Evolutionary conservation across 768 basidiomycete species (phyloP), one percentile per base, ranked within the genome.

Genomic region (Pisolithus microcarpus): DNA sequence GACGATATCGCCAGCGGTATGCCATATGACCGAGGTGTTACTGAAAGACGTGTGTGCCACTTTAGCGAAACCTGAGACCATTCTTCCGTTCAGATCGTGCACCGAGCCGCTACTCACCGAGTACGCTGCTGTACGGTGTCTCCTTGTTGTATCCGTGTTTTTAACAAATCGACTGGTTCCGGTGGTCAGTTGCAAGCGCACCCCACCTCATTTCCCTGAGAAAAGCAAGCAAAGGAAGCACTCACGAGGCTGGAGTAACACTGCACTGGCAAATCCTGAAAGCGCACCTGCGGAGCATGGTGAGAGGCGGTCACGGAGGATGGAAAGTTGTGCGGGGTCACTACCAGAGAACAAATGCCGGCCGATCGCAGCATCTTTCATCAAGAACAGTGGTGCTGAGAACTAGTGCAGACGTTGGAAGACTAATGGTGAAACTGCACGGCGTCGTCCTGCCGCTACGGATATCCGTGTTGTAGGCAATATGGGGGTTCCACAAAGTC

Each of bases 101-200:
- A 34, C 30, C 8, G 6, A 34, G 11, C 13, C 5, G 11, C 34
- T 34, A 34, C 71, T 54, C 59, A 76, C 79, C 69, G 64, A 59
- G 65, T 60, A 36, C 56, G 63, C 38, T 70, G 38, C 36, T 70
- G 38, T 28, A 55, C 60, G 5, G 76, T 76, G 65, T 87, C 85
- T 48, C 82, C 81, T 67, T 94, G 91, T 65, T 95, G 92, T 57
- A 93, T 62, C 43, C 92, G 78, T n/a, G 93, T 95, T 70, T 96
- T 96, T 58, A 96, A 68, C 21, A 95, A 72, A 70, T 96, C 93
- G 57, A 95, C 88, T 91, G 38, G 16, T 16, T 34, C 16, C 4
- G 18, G 16, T 51, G 6, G 45, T 52, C 46, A 26, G 19, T 38
- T 28, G 0, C 34, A 11, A 34, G 34, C 11, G 11, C 34, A 13